Evolutionary conservation across 257 asterid genomes (phyloP), one percentile per base, ranked within the genome.

Genomic region (Solanum chaucha): DNA sequence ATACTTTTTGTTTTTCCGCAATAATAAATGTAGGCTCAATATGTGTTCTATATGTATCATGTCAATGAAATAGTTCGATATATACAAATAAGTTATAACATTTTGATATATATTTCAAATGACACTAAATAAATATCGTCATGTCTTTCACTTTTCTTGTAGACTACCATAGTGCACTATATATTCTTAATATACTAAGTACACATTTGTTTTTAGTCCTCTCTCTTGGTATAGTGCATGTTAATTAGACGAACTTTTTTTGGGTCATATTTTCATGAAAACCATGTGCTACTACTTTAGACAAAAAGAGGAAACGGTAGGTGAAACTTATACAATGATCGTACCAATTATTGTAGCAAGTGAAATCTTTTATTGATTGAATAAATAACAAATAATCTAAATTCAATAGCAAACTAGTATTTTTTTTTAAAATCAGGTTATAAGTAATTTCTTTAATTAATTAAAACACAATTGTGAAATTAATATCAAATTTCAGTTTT

Each of bases 1-100:
- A 5, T 14, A 30, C 0, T 68, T 0, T 8, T 6, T 68, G 3
- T 28, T 68, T 34, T 26, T 28, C 0, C 0, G 0, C 0, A 13
- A 68, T 0, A 35, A 73, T 0, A 35, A 73, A 20, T 73, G 1
- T 3, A 35, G 0, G 6, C 0, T 35, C 9, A 8, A 2, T 14
- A n/a, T 68, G 12, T 30, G 24, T 34, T 41, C 0, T 41, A 4
- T 70, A 2, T 70, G 40, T 28, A 14, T 14, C 5, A 13, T 28
- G 36, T 13, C 11, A 2, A 26, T 65, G 24, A 70, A 70, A 20
- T 2, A 36, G 7, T 30, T 14, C 0, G 10, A 58, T 6, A 2
- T 58, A 3, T 70, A 71, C 5, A 72, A 4, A 4, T 9, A 68
- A 68, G 22, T 13, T 68, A 6, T 15, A 13, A 68, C 5, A 28